Evolutionary conservation across 192 early-diverging fungal genomes (phyloP), one percentile per base, ranked within the genome.

Genomic region (Fimicolochytrium jonesii): DNA sequence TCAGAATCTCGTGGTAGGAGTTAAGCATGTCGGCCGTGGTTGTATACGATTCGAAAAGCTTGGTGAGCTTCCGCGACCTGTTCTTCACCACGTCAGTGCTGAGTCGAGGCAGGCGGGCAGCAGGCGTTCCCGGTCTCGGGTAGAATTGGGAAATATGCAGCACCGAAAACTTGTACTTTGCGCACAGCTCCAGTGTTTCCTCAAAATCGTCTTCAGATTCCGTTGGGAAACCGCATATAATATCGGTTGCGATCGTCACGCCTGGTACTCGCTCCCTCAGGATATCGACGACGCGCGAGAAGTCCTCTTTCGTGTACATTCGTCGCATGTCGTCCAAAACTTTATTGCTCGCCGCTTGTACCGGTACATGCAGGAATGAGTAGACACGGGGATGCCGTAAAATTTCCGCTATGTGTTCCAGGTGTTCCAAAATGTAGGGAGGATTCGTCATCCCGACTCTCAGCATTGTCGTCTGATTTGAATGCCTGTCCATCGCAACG

Each of bases 381-480:
- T 81, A 84, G 2, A 84, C 80, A n/a, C 80, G 59, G 22, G 81
- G 77, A 46, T 84, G 80, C 6, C 30, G 32, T 25, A 84, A 54
- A 43, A 84, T 61, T 26, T 78, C 62, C 20, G 71, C 72, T 15
- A 84, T 75, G 42, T 70, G 73, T 17, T 62, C 49, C 23, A 84
- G 30, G 63, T 84, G 82, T 31, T 76, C 71, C 35, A 83, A 53
- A 43, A 84, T 84, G 69, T 84, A 83, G 1, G 82, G 82, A 20
- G 82, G 82, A 56, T 84, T 84, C 10, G 82, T 83, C 80, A 84
- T 84, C 26, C 82, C 82, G n/a, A 84, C 64, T 15, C 82, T 59
- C 4, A 84, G 64, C 77, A 68, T 84, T 18, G 66, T 74, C 23
- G 46, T 56, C 17, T 56, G 54, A 15, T 36, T 52, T 10, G 48